Conservation (phyloP, 345 rosid genomes). For the Arabidopsis arenosa region DNA sequence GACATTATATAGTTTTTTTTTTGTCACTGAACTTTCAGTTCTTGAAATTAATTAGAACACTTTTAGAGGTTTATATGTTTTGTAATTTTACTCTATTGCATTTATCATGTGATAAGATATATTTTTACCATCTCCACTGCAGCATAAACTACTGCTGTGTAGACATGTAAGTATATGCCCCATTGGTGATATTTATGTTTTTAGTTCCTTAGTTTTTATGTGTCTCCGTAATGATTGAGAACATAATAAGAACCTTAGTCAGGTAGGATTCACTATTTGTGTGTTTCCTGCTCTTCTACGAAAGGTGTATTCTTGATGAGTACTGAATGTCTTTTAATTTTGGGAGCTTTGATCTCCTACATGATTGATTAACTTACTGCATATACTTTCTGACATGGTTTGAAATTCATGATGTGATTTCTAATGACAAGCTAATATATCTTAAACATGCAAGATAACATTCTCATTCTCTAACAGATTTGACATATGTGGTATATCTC, state of each 20-base stretch:
- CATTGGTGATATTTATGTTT: slow-evolving; percentile 3
- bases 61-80: slow-evolving; percentile 7
- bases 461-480: slow-evolving; percentile 9
- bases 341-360: neutral
- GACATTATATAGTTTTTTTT: neutral
- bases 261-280: slow-evolving; percentile 9
- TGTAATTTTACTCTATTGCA: neutral
- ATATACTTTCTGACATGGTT: slow-evolving; percentile 15
- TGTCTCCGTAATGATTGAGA: slow-evolving; percentile 1
- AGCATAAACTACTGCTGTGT: slow-evolving; percentile 4
- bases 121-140: slow-evolving; percentile 5
- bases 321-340: slow-evolving; percentile 1
- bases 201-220: slow-evolving; percentile 2
- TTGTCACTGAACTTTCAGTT: slow-evolving; percentile 1
- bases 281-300: neutral
- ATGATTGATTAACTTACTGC: neutral
- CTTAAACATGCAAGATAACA: slow-evolving; percentile 9
- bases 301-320: neutral
- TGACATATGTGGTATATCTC: neutral
- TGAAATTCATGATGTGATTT: neutral
- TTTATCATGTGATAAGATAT: slow-evolving; percentile 7
- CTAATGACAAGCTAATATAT: slow-evolving; percentile 13
- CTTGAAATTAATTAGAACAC: neutral
- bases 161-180: neutral
- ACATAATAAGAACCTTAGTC: slow-evolving; percentile 1